Evolutionary conservation across 768 basidiomycete genomes (phyloP).

Genomic region (Rhodosporidiobolus sp.): DNA sequence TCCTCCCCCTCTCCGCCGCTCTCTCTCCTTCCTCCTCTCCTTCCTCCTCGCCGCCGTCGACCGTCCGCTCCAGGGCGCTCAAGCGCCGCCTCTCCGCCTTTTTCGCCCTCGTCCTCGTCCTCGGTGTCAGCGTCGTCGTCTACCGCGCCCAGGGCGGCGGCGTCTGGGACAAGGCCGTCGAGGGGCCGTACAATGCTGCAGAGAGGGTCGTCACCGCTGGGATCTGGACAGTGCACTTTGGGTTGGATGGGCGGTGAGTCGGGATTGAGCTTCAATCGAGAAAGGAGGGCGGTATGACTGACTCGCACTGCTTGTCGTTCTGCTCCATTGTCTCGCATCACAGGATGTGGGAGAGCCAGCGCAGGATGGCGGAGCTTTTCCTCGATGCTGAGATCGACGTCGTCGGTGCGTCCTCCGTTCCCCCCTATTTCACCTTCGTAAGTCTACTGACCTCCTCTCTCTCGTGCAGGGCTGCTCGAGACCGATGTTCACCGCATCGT

Average conservation of each 20-base stretch:
- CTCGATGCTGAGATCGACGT: constrained; percentile 83
- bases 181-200: constrained; percentile 4
- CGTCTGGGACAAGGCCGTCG: not conserved
- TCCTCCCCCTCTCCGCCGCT: not conserved
- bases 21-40: not conserved
- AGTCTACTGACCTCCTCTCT: not conserved
- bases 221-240: constrained; percentile 92
- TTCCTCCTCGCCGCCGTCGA: too few relatives aligned
- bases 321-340: not conserved
- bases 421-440: too few relatives aligned
- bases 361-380: constrained; percentile 60
- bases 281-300: too few relatives aligned
- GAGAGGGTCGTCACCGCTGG: constrained; percentile 72
- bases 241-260: constrained; percentile 59
- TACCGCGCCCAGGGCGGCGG: constrained; percentile 6
- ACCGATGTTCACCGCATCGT: constrained; percentile 73
- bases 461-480: constrained; percentile 58
- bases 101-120: constrained; percentile 5
- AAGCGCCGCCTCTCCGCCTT: not conserved
- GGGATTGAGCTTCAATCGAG: not conserved
- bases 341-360: constrained; percentile 60
- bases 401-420: constrained; percentile 54
- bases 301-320: too few relatives aligned
- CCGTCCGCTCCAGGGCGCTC: not conserved
- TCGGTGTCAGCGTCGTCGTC: not conserved